Conservation (phyloP, 306 rosid species). For the Cucurbita maxima region DNA sequence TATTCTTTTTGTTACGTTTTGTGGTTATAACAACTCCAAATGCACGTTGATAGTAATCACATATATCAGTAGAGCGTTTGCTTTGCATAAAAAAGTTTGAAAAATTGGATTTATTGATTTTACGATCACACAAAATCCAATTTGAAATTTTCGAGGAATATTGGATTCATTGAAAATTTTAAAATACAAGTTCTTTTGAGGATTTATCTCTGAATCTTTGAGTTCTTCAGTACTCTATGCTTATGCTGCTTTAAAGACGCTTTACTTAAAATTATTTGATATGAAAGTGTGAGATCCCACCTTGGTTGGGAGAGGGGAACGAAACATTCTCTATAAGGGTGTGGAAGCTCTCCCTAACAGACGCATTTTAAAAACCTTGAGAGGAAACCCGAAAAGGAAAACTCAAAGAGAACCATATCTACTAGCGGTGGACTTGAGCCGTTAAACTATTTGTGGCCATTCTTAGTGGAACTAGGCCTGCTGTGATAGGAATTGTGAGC, state of each 20-base stretch:
- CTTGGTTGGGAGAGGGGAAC: no score
- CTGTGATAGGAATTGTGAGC: background rate
- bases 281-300: background rate
- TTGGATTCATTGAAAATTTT: background rate
- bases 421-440: no score
- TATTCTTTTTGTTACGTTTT: background rate
- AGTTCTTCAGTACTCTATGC: background rate
- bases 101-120: background rate
- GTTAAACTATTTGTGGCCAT: background rate
- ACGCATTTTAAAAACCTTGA: no score
- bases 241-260: background rate
- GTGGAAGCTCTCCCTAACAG: no score
- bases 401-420: no score
- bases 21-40: background rate
- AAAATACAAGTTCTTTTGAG: background rate
- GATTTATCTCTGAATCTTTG: background rate
- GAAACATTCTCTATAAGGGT: no score
- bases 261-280: background rate
- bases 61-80: background rate
- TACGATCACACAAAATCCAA: background rate
- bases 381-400: no score
- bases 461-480: background rate
- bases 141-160: background rate
- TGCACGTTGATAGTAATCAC: background rate
- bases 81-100: background rate